Evolutionary conservation across 2,329 filamentous ascomycete species (phyloP), one percentile per base, ranked within the genome.

Genomic region (Epichloe uncinata): DNA sequence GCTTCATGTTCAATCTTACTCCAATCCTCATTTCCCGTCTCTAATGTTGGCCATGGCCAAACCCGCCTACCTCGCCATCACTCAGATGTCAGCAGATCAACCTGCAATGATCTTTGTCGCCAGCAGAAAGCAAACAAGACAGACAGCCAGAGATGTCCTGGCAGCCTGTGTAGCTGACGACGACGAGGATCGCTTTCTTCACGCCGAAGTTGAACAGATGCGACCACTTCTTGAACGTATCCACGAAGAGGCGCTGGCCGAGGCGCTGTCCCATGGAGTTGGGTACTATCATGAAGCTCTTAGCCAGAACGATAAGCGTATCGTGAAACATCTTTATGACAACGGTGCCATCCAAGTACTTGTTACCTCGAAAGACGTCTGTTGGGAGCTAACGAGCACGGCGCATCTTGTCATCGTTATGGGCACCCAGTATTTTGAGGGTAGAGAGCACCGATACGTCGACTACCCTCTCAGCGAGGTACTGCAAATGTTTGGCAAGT

Each of bases 1-100:
- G 65, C 78, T 98, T 51, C 89, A 96, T 63, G 85, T 98, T 45
- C 93, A 98, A 67, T 91, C 90, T 1, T 98, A 93, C 70, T 87
- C 84, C 30, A 95, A 95, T 53, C 89, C 94, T 44, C 94, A 98
- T 63, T 96, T 95, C 71, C 94, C 93, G 4, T 97, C 93, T 11
- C 77, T 98, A 40, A 98, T 98, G 93, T 78, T 98, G 57, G 90
- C 93, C 13, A 98, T 98, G 93, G 88, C 90, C 15, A 91, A 94
- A 66, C 94, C 94, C 18, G 84, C 88, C 1, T 97, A 96, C 65
- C 74, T 87, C 53, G 86, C 91, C 2, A 87, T 98, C 57, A 79
- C 88, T 3, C 88, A 95, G 60, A 79, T 95, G 64, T 94, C 93
- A 6, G 73, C 87, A 0, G 84, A 94, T 55, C 93, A 95, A 69